These are phyloP conservation scores for Thuidium tamariscinum DNA, from an alignment of 225 moss, liverwort and hornwort genomes.

Conservation along the genomic window DNA sequence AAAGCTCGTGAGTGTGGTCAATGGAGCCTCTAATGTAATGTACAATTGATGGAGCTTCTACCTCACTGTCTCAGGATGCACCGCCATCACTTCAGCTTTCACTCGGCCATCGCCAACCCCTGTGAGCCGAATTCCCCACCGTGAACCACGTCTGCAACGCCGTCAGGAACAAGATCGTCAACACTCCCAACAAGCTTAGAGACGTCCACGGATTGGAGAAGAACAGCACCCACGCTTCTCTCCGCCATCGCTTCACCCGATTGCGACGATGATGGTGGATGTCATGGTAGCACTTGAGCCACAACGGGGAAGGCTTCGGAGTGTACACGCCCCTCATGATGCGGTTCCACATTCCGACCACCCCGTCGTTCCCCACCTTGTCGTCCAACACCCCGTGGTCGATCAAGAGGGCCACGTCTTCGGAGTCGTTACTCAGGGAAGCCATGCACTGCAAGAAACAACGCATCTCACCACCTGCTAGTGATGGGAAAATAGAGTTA, in stretches of 20 bases:
- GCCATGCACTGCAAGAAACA: constrained; percentile 25
- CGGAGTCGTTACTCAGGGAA: not conserved
- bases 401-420: not conserved
- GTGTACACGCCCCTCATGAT: not conserved
- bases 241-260: constrained; percentile 6
- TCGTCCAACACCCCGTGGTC: constrained; percentile 12
- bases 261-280: constrained; percentile 1
- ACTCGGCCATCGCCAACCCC: not conserved
- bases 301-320: not conserved
- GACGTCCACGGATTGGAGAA: constrained; percentile 20
- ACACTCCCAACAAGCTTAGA: not conserved
- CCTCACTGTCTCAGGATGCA: not conserved
- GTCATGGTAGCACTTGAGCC: not conserved
- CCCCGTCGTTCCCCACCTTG: not conserved
- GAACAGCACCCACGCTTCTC: constrained; percentile 8
- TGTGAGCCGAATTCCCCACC: not conserved
- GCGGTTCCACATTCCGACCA: constrained; percentile 7
- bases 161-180: not conserved
- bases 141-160: not conserved
- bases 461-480: not conserved
- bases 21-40: not conserved
- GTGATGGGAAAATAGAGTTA: not conserved
- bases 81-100: not conserved
- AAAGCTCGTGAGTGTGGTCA: not conserved
- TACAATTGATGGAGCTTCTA: not conserved